Base-by-base conservation (phyloP, 2,329 filamentous ascomycete species). In the Sclerotinia nivalis region DNA sequence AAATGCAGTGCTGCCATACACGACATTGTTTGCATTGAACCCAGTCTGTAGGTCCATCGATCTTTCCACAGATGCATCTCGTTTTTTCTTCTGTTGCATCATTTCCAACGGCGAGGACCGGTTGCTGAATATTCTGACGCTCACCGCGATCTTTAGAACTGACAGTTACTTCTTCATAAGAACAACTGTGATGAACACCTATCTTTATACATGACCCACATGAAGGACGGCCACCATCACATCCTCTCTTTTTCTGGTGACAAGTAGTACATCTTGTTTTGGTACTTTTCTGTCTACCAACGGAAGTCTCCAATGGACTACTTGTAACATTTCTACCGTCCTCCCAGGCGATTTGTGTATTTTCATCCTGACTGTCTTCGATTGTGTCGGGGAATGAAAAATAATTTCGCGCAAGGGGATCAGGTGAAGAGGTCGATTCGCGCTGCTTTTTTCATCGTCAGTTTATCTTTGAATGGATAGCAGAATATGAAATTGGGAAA, bases 1-100 rank as follows among this genome's bases (percentile, higher is more conserved):
- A 67, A 47, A 60, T 6, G 15, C 28, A 43, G 10, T 67, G 65
- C 43, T 67, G 40, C 65, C 52, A 60, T 20, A 31, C 43, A 18
- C 28, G 43, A 4, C 65, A 67, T 22, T 60, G n/a, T n/a, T 34
- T 59, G 40, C 65, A 67, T 10, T 60, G 28, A 43, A 45, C 28
- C 65, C 52, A 67, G 43, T 31, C 15, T 47, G 59, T 43, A 59
- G 8, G 13, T 20, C 54, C 45, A 49, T 67, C 40, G 10, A 7
- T 20, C n/a, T 25, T 47, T n/a, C 18, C 31, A 15, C 52, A 59
- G 37, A 67, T 60, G 22, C 52, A 47, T 25, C 34, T 2, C 6
- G 28, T 25, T 37, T 31, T 13, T 31, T 61, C 40, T 20, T 47
- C 3, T 22, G 18, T 22, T 18, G 18, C 8, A 28, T 31, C 10